Conservation (phyloP, 257 asterid genomes). For the Rehmannia glutinosa region DNA sequence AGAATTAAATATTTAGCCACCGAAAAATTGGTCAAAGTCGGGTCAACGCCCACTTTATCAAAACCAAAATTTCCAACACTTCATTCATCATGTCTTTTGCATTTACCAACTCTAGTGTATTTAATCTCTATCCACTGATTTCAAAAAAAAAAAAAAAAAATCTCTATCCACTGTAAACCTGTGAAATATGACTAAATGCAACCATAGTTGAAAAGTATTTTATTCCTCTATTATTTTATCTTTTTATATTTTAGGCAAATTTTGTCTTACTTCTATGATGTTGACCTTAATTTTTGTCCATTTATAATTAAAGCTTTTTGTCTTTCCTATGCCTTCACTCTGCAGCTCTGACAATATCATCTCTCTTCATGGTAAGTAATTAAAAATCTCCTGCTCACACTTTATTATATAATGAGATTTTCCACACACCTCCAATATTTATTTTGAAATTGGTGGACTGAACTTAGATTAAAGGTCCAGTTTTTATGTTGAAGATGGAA, state of each 20-base stretch:
- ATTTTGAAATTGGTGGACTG: background rate
- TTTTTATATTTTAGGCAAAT: too few relatives aligned
- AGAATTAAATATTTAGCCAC: too few relatives aligned
- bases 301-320: background rate
- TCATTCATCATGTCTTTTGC: too few relatives aligned
- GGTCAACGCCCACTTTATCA: too few relatives aligned
- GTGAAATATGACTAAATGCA: background rate
- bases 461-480: background rate
- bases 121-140: too few relatives aligned
- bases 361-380: slow-evolving; percentile 71
- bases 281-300: background rate
- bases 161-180: background rate
- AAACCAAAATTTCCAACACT: too few relatives aligned
- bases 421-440: background rate
- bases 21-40: too few relatives aligned
- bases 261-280: background rate
- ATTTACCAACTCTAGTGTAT: too few relatives aligned
- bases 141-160: too few relatives aligned
- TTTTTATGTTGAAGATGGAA: background rate
- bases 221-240: background rate
- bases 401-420: background rate
- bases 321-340: background rate
- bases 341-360: slow-evolving; percentile 71
- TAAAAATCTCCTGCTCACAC: background rate
- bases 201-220: background rate